Base-by-base conservation (phyloP, 768 basidiomycete species). In the Rhodosporidiobolus sp. region DNA sequence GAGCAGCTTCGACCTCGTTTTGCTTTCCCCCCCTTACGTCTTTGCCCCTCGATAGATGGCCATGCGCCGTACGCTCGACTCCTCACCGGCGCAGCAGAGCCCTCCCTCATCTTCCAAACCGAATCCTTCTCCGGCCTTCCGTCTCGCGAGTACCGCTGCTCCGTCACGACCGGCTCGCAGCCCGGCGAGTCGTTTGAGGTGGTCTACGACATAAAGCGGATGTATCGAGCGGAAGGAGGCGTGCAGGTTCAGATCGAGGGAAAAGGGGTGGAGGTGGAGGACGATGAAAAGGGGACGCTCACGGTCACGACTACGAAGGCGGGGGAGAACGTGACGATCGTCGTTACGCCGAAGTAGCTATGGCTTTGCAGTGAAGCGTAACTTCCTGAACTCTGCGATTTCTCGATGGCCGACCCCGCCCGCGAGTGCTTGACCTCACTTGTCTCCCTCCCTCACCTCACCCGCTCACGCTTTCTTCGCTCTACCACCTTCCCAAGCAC, bases 211-310 rank as follows among this genome's bases (percentile, higher is more conserved):
- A 30, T 32, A 30, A 65, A 64, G 57, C 26, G 64, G 32, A 77
- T 77, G 76, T 75, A 77, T 63, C 14, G 12, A 26, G 26, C 24
- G 4, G 72, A 64, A 19, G 76, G 70, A 28, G 71, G 74, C 4
- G 58, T 77, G 30, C 19, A 56, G 24, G 58, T 72, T 17, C 10
- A 11, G 14, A 24, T 72, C 9, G 59, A 67, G 28, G 76, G 68
- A 45, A 52, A 57, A 16, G 69, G 69, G 32, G 60, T 63, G 17
- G 67, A 59, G 16, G 64, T 46, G 17, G n/a, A 26, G 14, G 67
- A 73, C 24, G 59, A 60, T 22, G 59, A 53, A 1, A 49, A 62
- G 26, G 72, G 67, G 0, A 46, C 28, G 48, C 53, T 73, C 38
- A n/a, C 14, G 45, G 72, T 73, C 19, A 56, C 34, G 38, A 60